phyloP scores from a whole-genome alignment of 148 eudicot species.

The Polygonum aviculare region DNA sequence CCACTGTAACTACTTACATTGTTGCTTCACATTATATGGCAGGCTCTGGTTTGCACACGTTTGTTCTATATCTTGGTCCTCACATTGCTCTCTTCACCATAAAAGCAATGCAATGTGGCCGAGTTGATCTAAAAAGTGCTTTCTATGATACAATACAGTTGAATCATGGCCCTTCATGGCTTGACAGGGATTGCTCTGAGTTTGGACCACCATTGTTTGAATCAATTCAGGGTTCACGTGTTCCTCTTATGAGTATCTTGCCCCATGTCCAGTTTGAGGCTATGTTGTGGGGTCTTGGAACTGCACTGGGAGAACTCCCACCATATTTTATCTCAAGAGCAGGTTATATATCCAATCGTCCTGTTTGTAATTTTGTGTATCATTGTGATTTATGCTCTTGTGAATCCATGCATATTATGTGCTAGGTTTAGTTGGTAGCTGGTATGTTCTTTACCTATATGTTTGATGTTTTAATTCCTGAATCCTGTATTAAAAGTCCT shows the following conservation, averaged over 20 bases:
- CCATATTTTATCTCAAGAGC: conserved; percentile 98
- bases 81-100: conserved; percentile 92
- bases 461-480: neutral
- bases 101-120: conserved; percentile 90
- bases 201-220: conserved; percentile 72
- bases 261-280: conserved; percentile 94
- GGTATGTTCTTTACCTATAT: neutral
- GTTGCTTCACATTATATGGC: conserved; percentile 10
- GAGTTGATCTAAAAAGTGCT: conserved; percentile 90
- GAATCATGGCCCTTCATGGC: conserved; percentile 85
- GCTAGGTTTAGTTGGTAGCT: neutral
- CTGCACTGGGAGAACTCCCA: conserved; percentile 98
- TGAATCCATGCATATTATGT: neutral
- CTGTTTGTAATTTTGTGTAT: neutral
- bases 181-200: conserved; percentile 75
- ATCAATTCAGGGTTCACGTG: conserved; percentile 39
- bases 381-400: neutral
- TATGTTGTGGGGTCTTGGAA: conserved; percentile 88
- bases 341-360: conserved; percentile 28
- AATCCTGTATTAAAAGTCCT: neutral
- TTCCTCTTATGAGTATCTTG: conserved; percentile 85
- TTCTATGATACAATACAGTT: conserved; percentile 93
- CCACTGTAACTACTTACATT: neutral
- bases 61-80: conserved; percentile 94
- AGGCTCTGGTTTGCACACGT: conserved; percentile 98